phyloP scores from a whole-genome alignment of 202 grass and related monocot genomes.

The Zizania palustris region DNA sequence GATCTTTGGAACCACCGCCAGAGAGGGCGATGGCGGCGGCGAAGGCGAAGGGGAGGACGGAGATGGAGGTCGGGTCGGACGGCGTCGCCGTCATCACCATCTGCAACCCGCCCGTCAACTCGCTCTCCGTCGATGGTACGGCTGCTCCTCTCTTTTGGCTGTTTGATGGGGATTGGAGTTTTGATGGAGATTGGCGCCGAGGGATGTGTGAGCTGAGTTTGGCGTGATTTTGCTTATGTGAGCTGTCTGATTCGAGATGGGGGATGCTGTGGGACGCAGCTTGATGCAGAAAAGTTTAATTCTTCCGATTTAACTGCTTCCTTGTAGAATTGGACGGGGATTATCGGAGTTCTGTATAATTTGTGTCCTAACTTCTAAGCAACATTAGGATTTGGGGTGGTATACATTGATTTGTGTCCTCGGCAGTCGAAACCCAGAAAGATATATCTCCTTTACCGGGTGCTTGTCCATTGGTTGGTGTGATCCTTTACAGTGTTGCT shows the following conservation, averaged over 20 bases:
- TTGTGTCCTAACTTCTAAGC: not conserved
- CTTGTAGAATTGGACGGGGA: not conserved
- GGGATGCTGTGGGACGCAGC: not conserved
- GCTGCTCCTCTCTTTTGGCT: not conserved
- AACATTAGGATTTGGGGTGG: not conserved
- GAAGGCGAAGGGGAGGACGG: constrained; percentile 65
- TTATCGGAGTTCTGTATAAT: not conserved
- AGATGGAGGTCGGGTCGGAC: constrained; percentile 76
- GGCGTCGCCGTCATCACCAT: constrained; percentile 91
- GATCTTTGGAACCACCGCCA: constrained; percentile 29
- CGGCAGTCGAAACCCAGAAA: not conserved
- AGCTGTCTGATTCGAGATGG: constrained; percentile 22
- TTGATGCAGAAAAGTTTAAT: not conserved
- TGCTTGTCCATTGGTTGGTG: constrained; percentile 15
- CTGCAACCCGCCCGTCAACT: constrained; percentile 80
- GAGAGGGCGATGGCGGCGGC: constrained; percentile 22
- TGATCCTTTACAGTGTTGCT: constrained; percentile 20
- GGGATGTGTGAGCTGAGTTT: not conserved
- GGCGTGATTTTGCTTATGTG: constrained; percentile 26
- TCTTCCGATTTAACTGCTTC: not conserved
- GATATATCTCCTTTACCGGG: constrained; percentile 1
- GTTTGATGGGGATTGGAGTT: too few relatives aligned
- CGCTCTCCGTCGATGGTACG: constrained; percentile 76
- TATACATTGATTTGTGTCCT: not conserved
- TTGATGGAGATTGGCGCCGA: not conserved